Conservation (phyloP, 495 filamentous ascomycete genomes). For the Durotheca rogersii region DNA sequence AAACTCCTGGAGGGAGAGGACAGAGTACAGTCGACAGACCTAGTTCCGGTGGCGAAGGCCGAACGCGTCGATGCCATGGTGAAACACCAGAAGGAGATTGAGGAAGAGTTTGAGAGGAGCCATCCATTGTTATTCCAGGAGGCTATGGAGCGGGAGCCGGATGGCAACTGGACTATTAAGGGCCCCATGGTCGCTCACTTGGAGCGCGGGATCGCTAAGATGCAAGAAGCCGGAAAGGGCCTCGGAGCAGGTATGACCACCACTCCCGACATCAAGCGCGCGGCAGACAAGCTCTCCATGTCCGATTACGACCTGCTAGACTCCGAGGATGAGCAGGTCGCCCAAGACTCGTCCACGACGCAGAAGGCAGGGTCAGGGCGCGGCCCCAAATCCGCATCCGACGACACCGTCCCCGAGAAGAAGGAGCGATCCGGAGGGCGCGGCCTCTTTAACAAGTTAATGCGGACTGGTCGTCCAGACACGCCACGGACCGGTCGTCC, state of each 20-base stretch:
- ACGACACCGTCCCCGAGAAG: constrained; percentile 14
- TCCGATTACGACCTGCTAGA: constrained; percentile 31
- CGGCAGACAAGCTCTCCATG: constrained; percentile 21
- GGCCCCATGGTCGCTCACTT: constrained; percentile 27
- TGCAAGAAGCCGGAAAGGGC: constrained; percentile 26
- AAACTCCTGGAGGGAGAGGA: constrained; percentile 40
- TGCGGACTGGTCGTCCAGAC: constrained; percentile 24
- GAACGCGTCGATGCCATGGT: constrained; percentile 40
- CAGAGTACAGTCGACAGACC: constrained; percentile 36
- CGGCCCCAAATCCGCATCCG: constrained; percentile 1
- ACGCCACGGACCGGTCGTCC: constrained; percentile 17
- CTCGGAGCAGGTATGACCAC: constrained; percentile 9
- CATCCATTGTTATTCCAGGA: constrained; percentile 42
- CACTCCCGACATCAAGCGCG: constrained; percentile 29
- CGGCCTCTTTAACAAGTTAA: constrained; percentile 19
- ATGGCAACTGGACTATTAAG: constrained; percentile 17
- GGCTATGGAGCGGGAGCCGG: constrained; percentile 33
- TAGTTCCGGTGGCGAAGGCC: constrained; percentile 40
- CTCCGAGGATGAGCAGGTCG: constrained; percentile 28
- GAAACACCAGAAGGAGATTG: constrained; percentile 43
- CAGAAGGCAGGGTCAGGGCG: constrained; percentile 3
- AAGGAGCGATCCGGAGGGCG: constrained; percentile 15
- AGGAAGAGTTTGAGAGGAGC: constrained; percentile 39
- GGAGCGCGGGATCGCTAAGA: constrained; percentile 23
- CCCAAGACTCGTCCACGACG: constrained; percentile 5